Conservation (phyloP, 768 basidiomycete genomes). For the Mycena amicta region DNA sequence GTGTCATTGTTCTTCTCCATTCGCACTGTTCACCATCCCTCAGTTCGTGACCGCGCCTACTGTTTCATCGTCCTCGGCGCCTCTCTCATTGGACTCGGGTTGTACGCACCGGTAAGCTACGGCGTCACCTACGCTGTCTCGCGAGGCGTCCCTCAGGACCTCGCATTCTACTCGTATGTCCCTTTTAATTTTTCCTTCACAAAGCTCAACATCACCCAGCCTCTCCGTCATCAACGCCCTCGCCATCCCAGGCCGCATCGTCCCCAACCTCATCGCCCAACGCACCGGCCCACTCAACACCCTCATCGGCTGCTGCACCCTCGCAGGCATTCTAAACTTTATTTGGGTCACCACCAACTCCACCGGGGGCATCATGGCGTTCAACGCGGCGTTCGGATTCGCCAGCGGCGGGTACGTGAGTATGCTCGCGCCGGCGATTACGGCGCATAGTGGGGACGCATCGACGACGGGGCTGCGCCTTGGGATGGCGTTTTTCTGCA, state of each 20-base stretch:
- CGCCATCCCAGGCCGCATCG: constrained; percentile 14
- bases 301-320: constrained; percentile 11
- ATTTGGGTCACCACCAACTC: constrained; percentile 11
- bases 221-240: constrained; percentile 22
- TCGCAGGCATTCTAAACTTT: constrained; percentile 7
- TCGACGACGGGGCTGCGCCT: constrained; percentile 10
- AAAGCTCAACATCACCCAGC: no score
- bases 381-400: constrained; percentile 19
- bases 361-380: constrained; percentile 16
- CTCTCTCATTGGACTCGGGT: constrained; percentile 11
- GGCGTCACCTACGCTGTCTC: constrained; percentile 20
- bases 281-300: constrained; percentile 19
- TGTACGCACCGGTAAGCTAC: constrained; percentile 22
- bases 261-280: constrained; percentile 18
- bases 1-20: no score
- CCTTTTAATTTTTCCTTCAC: not conserved
- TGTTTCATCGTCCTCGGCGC: constrained; percentile 19
- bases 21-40: not conserved
- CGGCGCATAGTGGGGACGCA: not conserved
- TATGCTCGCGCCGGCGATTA: constrained; percentile 6
- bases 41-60: constrained; percentile 17
- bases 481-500: constrained; percentile 21
- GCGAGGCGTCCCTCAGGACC: constrained; percentile 12
- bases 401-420: constrained; percentile 20
- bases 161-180: constrained; percentile 22